These are phyloP conservation scores for Hippophae gyantsensis DNA, from an alignment of 306 rosid genomes.

Conservation along the genomic window DNA sequence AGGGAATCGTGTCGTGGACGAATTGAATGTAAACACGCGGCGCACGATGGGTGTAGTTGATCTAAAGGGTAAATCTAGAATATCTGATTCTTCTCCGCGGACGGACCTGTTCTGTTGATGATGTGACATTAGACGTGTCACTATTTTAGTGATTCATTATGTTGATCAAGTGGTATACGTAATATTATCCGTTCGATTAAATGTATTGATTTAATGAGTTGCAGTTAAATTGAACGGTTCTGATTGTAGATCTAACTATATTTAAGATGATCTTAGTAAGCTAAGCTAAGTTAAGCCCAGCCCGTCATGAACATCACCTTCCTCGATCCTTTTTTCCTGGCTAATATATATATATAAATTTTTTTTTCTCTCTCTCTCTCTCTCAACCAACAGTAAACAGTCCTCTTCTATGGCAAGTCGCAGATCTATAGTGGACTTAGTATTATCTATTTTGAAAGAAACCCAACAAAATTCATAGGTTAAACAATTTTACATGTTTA, in stretches of 20 bases:
- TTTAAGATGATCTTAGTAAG: background rate
- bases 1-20: conserved; percentile 11
- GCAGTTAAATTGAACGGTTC: background rate
- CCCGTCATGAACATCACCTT: no score
- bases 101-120: background rate
- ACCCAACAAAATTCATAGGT: no score
- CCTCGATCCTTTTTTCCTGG: no score
- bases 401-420: no score
- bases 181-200: background rate
- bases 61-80: conserved; percentile 19
- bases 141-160: background rate
- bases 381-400: no score
- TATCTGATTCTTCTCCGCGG: conserved; percentile 13
- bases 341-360: no score
- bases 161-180: background rate
- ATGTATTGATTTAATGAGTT: background rate
- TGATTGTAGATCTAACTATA: background rate
- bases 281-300: no score
- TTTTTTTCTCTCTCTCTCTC: no score
- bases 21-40: conserved; percentile 13
- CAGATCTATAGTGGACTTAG: no score
- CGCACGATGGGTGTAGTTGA: conserved; percentile 2
- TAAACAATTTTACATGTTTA: no score
- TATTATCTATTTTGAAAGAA: no score
- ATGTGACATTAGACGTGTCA: conserved; percentile 2